Conservation (phyloP, 768 basidiomycete genomes). For the Hygrocybe coccinea region DNA sequence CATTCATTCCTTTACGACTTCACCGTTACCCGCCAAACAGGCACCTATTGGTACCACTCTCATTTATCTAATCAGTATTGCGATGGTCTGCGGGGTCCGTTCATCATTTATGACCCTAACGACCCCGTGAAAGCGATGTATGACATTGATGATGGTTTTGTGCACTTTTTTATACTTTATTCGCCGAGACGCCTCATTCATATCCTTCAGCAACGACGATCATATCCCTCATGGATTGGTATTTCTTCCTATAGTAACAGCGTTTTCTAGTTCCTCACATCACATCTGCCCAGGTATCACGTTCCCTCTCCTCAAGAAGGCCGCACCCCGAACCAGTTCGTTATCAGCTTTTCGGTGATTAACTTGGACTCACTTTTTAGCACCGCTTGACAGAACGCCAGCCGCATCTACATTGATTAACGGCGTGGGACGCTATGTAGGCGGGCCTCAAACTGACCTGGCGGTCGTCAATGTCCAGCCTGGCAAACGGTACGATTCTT, state of each 20-base stretch:
- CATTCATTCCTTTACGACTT: constrained; percentile 41
- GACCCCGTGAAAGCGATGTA: constrained; percentile 41
- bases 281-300: not conserved
- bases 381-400: not conserved
- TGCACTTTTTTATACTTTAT: not conserved
- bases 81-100: constrained; percentile 39
- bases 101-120: constrained; percentile 43
- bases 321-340: not conserved
- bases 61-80: constrained; percentile 24
- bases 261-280: not conserved
- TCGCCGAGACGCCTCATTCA: not conserved
- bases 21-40: constrained; percentile 34
- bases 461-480: constrained; percentile 36
- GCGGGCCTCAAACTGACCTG: constrained; percentile 31
- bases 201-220: constrained; percentile 32
- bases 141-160: constrained; percentile 44
- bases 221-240: constrained; percentile 46
- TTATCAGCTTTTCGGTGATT: not conserved
- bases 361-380: too few species aligned
- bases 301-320: not conserved
- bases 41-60: constrained; percentile 44
- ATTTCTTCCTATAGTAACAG: constrained; percentile 4
- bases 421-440: constrained; percentile 37
- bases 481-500: constrained; percentile 40
- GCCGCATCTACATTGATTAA: constrained; percentile 42